Evolutionary conservation across 768 basidiomycete species (phyloP), one percentile per base, ranked within the genome.

Genomic region (Austroboletus eburneus): DNA sequence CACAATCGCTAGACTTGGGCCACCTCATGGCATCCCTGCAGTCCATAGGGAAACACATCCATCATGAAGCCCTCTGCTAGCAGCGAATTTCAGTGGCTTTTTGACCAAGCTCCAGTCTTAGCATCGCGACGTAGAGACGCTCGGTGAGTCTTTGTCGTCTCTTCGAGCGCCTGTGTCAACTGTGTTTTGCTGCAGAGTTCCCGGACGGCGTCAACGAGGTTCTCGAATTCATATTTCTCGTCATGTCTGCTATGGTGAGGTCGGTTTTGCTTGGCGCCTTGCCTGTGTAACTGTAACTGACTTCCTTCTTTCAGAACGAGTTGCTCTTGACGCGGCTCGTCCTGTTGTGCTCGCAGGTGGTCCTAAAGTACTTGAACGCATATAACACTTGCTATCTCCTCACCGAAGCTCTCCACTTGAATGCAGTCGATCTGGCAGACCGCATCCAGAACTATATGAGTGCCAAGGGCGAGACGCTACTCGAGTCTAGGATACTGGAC

Each of bases 241-340:
- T 97, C 14, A 79, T 96, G 65, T 83, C 84, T 29, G 85, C 81
- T 16, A 91, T 93, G 29, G 91, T 93, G 62, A 63, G 79, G 71
- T 23, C 22, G n/a, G 2, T 45, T 33, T 39, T 3, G 5, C 7
- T 33, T 9, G 0, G 2, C 9, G 6, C 4, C 1, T 18, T 33
- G 3, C 22, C n/a, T n/a, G n/a, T n/a, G n/a, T n/a, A n/a, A n/a
- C n/a, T n/a, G n/a, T n/a, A n/a, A n/a, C n/a, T n/a, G n/a, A n/a
- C n/a, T n/a, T n/a, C 21, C 17, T 25, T 42, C 13, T 9, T 41
- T 13, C 18, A 94, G 86, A 93, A 87, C 52, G 92, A 98, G 66
- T 69, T 98, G 3, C 76, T 96, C 9, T 71, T 97, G n/a, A 89
- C 90, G 58, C 81, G 84, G 17, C 77, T 98, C 17, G 77, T 91